Evolutionary conservation across 352 stramenopile genomes (phyloP).

Genomic region (Phytophthora lateralis): DNA sequence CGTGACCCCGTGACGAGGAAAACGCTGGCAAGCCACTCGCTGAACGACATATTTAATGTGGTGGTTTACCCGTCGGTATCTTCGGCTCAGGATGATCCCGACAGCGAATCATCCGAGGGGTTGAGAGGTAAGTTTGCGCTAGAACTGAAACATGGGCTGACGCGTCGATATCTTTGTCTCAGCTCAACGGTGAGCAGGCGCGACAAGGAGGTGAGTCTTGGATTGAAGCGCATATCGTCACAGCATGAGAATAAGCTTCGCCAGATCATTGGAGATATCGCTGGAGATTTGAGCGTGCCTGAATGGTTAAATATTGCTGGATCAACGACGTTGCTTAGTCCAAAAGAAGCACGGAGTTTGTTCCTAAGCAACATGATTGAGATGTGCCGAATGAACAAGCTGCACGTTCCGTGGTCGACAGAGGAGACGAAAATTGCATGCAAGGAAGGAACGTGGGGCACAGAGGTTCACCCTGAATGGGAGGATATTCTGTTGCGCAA

Average conservation of each 20-base stretch:
- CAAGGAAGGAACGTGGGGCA: constrained; percentile 87
- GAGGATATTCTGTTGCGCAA: constrained; percentile 88
- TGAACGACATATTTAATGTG: constrained; percentile 88
- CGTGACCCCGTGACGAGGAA: constrained; percentile 74
- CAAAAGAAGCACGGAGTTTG: constrained; percentile 78
- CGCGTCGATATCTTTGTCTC: constrained; percentile 76
- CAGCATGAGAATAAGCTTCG: constrained; percentile 74
- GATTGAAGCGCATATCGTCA: constrained; percentile 53
- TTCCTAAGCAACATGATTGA: constrained; percentile 89
- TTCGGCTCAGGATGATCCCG: constrained; percentile 53
- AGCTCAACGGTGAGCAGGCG: constrained; percentile 63
- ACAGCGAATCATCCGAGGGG: constrained; percentile 57
- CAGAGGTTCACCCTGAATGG: constrained; percentile 80
- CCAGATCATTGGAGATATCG: constrained; percentile 73
- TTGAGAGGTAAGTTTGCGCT: constrained; percentile 80
- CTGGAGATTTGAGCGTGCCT: constrained; percentile 59
- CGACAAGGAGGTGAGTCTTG: constrained; percentile 82
- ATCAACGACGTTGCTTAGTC: constrained; percentile 72
- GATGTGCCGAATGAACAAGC: constrained; percentile 89
- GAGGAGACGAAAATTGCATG: constrained; percentile 86
- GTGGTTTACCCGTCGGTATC: constrained; percentile 88
- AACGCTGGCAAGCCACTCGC: constrained; percentile 63
- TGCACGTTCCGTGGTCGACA: constrained; percentile 87
- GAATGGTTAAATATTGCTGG: constrained; percentile 78
- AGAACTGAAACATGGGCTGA: constrained; percentile 85